Conservation (phyloP, 257 asterid species). For the Thymus quinquecostatus region DNA sequence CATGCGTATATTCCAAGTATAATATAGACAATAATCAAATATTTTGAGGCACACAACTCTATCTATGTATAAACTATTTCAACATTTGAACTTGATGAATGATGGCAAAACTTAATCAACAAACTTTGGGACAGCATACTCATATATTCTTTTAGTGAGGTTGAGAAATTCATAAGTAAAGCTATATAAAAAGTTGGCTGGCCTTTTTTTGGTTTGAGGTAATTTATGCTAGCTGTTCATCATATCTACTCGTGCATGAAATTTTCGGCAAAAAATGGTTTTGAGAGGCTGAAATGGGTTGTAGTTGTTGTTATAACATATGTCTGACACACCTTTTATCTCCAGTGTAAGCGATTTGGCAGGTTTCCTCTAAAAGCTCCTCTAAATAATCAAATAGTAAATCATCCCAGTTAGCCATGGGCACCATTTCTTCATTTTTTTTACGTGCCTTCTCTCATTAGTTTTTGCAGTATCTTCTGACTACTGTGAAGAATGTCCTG, state of each 20-base stretch:
- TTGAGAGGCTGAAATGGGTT: conserved; percentile 15
- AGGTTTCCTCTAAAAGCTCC: conserved; percentile 1
- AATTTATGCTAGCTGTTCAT: neutral
- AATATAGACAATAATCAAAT: conserved; percentile 3
- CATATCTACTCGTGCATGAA: conserved; percentile 1
- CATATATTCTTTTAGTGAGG: conserved; percentile 1
- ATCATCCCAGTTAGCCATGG: conserved; percentile 19
- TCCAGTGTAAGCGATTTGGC: neutral
- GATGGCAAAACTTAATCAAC: neutral
- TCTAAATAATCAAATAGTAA: neutral
- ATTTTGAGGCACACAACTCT: neutral
- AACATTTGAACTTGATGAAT: neutral
- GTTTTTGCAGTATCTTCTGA: conserved; percentile 51
- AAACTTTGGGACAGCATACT: neutral
- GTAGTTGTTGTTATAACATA: neutral
- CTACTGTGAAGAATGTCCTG: conserved; percentile 79
- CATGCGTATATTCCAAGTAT: neutral
- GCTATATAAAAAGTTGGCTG: conserved; percentile 4
- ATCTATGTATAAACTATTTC: neutral
- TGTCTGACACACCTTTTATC: neutral
- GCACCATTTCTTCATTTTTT: conserved; percentile 1
- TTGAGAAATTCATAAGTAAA: neutral
- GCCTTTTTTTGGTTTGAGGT: conserved; percentile 10
- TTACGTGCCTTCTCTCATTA: conserved; percentile 21
- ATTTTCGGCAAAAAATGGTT: neutral